A percentile compares a stretch with the other conserved stretches of the same genome.
Evolutionary conservation across 2,329 filamentous ascomycete genomes (phyloP).

Genomic region (Aureobasidium mangrovei): DNA sequence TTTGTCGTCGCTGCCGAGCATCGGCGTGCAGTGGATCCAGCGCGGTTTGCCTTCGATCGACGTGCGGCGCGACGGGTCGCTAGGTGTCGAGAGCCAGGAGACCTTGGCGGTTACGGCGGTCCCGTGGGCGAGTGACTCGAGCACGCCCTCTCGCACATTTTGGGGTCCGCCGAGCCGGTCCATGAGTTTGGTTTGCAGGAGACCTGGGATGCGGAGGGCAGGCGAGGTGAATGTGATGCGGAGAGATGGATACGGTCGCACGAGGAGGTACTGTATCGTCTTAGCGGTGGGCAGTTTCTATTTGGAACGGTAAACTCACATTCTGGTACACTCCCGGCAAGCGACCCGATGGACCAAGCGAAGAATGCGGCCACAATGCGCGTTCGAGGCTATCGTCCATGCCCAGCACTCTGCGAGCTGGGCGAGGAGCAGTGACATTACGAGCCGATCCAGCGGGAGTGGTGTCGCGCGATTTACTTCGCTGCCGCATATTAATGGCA

Average conservation of each 20-base stretch:
- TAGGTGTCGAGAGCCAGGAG: slow-evolving; percentile 27
- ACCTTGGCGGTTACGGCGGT: slow-evolving; percentile 37
- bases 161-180: slow-evolving; percentile 35
- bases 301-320: slow-evolving; percentile 15
- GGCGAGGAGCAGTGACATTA: not conserved
- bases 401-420: slow-evolving; percentile 21
- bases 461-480: slow-evolving; percentile 15
- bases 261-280: slow-evolving; percentile 48
- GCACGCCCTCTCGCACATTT: slow-evolving; percentile 30
- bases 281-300: not conserved
- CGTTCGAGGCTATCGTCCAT: slow-evolving; percentile 25
- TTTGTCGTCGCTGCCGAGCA: slow-evolving; percentile 34
- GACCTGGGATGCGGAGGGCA: slow-evolving; percentile 56
- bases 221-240: slow-evolving; percentile 62
- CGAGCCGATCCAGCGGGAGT: slow-evolving; percentile 15
- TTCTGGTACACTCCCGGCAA: slow-evolving; percentile 32
- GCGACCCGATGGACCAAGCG: slow-evolving; percentile 26
- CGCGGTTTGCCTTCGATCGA: slow-evolving; percentile 25
- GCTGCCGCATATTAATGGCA: slow-evolving; percentile 22
- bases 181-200: slow-evolving; percentile 43
- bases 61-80: slow-evolving; percentile 5
- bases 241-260: slow-evolving; percentile 56
- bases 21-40: slow-evolving; percentile 38
- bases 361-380: slow-evolving; percentile 24
- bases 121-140: slow-evolving; percentile 31